These are phyloP conservation scores for Solanum dulcamara DNA, from an alignment of 257 asterid genomes.

Conservation along the genomic window DNA sequence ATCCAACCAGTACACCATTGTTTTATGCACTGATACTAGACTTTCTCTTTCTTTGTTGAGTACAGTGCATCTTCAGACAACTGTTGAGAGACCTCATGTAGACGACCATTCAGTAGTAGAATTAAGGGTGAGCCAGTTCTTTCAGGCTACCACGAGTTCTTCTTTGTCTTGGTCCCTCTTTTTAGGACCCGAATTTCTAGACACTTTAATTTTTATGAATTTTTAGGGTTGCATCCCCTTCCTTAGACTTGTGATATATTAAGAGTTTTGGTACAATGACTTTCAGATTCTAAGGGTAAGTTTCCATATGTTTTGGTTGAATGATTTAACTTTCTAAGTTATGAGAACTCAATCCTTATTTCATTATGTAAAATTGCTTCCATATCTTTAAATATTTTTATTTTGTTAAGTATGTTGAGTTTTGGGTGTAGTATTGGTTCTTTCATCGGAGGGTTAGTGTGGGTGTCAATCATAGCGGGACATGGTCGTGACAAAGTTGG, in stretches of 20 bases:
- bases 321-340: too few species aligned
- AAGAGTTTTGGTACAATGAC: background rate
- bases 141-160: background rate
- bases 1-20: too few species aligned
- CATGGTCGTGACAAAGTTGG: too few species aligned
- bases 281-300: too few species aligned
- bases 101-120: too few species aligned
- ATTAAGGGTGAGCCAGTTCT: background rate
- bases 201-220: too few species aligned
- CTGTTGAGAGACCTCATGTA: background rate
- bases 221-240: background rate
- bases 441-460: accelerated
- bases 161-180: background rate
- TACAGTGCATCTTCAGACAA: background rate
- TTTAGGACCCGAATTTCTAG: background rate
- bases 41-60: background rate
- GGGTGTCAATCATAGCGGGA: too few species aligned
- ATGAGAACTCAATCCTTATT: too few species aligned
- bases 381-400: too few species aligned
- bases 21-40: background rate
- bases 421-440: background rate
- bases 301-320: background rate
- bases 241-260: background rate
- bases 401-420: too few species aligned
- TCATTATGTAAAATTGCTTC: too few species aligned